A percentile compares a stretch with the other conserved stretches of the same genome.
These are phyloP conservation scores for Hanseniaspora osmophila DNA, from an alignment of 805 yeast genomes.

Conservation along the genomic window DNA sequence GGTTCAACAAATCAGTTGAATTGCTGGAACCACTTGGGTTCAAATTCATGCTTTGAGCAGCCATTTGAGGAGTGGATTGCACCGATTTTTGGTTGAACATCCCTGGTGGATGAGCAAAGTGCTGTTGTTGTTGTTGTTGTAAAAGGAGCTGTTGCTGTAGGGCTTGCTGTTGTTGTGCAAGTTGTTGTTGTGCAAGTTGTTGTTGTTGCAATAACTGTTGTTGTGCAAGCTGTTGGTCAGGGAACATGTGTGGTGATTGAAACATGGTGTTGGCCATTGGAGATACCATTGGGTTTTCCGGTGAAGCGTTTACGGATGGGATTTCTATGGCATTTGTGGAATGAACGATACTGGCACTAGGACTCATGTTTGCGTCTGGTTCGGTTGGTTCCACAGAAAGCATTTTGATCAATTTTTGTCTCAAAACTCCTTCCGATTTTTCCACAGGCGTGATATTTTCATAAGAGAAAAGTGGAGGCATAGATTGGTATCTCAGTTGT, in stretches of 20 bases:
- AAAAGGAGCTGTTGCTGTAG: constrained; percentile 12
- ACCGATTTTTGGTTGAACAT: constrained; percentile 6
- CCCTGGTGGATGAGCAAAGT: constrained; percentile 14
- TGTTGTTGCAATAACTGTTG: constrained; percentile 14
- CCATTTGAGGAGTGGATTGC: constrained; percentile 5
- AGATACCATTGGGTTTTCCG: not conserved
- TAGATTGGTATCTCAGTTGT: constrained; percentile 7
- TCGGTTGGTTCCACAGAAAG: constrained; percentile 24
- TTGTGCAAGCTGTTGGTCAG: constrained; percentile 7
- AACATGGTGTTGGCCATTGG: constrained; percentile 2
- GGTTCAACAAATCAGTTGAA: constrained; percentile 70
- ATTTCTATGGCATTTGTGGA: constrained; percentile 1
- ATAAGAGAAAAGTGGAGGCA: constrained; percentile 39
- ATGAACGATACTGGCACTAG: constrained; percentile 2
- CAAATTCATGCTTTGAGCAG: constrained; percentile 4
- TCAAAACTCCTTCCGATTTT: constrained; percentile 20
- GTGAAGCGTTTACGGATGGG: not conserved
- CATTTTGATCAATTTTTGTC: constrained; percentile 23
- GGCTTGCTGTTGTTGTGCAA: constrained; percentile 8
- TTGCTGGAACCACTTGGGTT: constrained; percentile 18
- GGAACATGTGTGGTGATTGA: constrained; percentile 5
- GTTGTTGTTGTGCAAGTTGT: constrained; percentile 13
- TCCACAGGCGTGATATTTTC: constrained; percentile 23
- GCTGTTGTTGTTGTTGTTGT: constrained; percentile 15
- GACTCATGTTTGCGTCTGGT: constrained; percentile 6